These are phyloP conservation scores for Helichrysum umbraculigerum DNA, from an alignment of 129 eudicot genomes.

Conservation along the genomic window DNA sequence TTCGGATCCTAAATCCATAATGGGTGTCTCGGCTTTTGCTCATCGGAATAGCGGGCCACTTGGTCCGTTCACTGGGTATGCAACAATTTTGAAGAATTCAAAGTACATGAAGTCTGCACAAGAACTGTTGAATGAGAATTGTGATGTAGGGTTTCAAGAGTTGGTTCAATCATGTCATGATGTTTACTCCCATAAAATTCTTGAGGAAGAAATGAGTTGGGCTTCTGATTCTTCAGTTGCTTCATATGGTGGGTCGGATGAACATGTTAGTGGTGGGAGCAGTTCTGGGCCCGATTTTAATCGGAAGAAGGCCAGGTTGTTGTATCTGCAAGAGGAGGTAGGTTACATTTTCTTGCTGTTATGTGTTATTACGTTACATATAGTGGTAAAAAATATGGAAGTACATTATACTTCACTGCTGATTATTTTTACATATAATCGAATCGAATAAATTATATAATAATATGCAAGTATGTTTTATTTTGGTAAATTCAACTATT, in stretches of 20 bases:
- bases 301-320: slow-evolving; percentile 64
- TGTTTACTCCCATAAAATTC: slow-evolving; percentile 36
- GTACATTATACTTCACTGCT: background rate
- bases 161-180: slow-evolving; percentile 34
- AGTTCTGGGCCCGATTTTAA: slow-evolving; percentile 58
- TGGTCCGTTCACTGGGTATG: slow-evolving; percentile 93
- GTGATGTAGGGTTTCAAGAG: slow-evolving; percentile 42
- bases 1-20: slow-evolving; percentile 26
- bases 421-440: too few relatives aligned
- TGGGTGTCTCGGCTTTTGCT: slow-evolving; percentile 34
- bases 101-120: slow-evolving; percentile 77
- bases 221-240: slow-evolving; percentile 24
- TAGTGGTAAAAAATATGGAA: background rate
- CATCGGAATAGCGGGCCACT: slow-evolving; percentile 63
- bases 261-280: slow-evolving; percentile 26
- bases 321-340: slow-evolving; percentile 87
- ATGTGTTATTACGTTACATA: background rate
- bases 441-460: too few relatives aligned
- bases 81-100: slow-evolving; percentile 61
- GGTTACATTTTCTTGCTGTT: background rate
- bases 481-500: too few relatives aligned
- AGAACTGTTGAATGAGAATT: slow-evolving; percentile 54
- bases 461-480: too few relatives aligned
- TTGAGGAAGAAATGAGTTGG: slow-evolving; percentile 38
- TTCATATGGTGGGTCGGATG: slow-evolving; percentile 41